A percentile compares a stretch with the other conserved stretches of the same genome.
phyloP scores from a whole-genome alignment of 2,329 filamentous ascomycete genomes.

The Ascochyta pisi region DNA sequence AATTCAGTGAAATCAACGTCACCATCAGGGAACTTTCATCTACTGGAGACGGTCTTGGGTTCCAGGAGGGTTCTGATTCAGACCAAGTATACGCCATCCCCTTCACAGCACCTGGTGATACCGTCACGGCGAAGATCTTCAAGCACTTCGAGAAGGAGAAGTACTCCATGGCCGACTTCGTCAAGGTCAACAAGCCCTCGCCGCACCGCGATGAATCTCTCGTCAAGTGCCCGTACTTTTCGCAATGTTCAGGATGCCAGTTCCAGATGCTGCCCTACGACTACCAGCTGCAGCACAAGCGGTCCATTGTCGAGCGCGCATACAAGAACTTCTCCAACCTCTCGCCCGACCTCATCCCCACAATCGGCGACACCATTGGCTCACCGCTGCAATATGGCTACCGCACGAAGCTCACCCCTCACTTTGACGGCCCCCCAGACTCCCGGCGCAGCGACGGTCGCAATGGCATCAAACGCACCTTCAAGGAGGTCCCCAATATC shows the following conservation, averaged over 20 bases:
- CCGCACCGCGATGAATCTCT: conserved; percentile 77
- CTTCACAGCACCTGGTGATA: conserved; percentile 86
- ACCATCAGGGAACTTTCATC: conserved; percentile 85
- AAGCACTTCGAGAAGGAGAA: conserved; percentile 70
- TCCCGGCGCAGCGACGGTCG: conserved; percentile 55
- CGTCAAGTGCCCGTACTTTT: conserved; percentile 85
- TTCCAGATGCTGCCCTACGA: conserved; percentile 95
- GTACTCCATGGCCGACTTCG: conserved; percentile 81
- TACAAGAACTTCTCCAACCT: conserved; percentile 91
- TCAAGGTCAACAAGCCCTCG: conserved; percentile 77
- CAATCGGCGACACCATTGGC: conserved; percentile 82
- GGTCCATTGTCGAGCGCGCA: conserved; percentile 85
- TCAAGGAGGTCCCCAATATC: conserved; percentile 75
- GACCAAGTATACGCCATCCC: conserved; percentile 83
- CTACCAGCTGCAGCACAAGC: conserved; percentile 86
- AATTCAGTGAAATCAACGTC: conserved; percentile 79
- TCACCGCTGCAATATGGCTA: conserved; percentile 93
- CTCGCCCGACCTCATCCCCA: conserved; percentile 74
- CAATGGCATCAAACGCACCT: conserved; percentile 62
- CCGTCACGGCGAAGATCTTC: conserved; percentile 77
- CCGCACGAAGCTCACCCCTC: conserved; percentile 94
- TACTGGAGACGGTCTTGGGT: conserved; percentile 87
- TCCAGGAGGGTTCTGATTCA: conserved; percentile 67
- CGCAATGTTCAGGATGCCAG: conserved; percentile 85
- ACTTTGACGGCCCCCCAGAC: conserved; percentile 81